Evolutionary conservation across 768 basidiomycete genomes (phyloP).

Genomic region (Cystofilobasidium macerans): DNA sequence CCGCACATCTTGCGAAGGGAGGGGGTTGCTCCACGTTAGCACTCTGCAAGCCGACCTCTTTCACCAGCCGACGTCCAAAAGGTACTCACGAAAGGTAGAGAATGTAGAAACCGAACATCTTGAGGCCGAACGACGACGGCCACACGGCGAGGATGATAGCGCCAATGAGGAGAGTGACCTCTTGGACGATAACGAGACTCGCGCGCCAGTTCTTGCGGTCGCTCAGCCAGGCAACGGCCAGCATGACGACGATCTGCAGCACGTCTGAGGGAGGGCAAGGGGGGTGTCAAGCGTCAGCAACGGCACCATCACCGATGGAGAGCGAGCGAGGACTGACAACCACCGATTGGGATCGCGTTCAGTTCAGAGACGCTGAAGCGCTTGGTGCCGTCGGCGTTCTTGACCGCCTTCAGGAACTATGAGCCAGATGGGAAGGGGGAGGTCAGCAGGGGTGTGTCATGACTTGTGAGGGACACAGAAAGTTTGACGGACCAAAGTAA

Average conservation of each 20-base stretch:
- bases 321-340: slow-evolving; percentile 8
- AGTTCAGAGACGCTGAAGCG: slow-evolving; percentile 27
- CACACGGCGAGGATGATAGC: slow-evolving; percentile 26
- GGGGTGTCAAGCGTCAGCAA: too few species aligned
- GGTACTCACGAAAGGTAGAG: slow-evolving; percentile 30
- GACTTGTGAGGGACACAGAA: too few species aligned
- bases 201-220: slow-evolving; percentile 27
- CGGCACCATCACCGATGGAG: too few species aligned
- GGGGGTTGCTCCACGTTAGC: too few species aligned
- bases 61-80: too few species aligned
- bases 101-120: slow-evolving; percentile 29
- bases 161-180: slow-evolving; percentile 23
- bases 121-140: slow-evolving; percentile 27
- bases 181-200: slow-evolving; percentile 27
- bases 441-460: too few species aligned
- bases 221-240: slow-evolving; percentile 27
- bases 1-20: too few species aligned
- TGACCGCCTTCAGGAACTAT: slow-evolving; percentile 29
- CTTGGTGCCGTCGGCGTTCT: slow-evolving; percentile 28
- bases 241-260: slow-evolving; percentile 30
- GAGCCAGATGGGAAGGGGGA: too few species aligned
- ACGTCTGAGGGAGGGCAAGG: slow-evolving; percentile 18
- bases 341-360: slow-evolving; percentile 31
- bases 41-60: too few species aligned
- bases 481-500: too few species aligned